Base-by-base conservation (phyloP, 495 filamentous ascomycete genomes). In the Darksidea phi region DNA sequence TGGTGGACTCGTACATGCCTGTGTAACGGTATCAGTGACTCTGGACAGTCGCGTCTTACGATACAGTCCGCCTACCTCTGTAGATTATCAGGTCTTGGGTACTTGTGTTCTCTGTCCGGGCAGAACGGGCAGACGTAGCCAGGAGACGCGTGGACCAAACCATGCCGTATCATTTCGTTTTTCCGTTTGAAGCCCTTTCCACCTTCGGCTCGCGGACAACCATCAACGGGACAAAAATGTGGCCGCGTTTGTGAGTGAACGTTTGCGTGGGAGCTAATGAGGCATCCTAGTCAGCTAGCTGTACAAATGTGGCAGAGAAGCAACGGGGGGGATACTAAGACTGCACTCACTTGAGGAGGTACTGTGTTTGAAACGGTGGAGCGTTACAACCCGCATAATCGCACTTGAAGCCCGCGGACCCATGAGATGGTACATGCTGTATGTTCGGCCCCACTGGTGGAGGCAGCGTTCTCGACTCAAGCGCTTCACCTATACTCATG, bases 161-260 rank as follows among this genome's bases (percentile, higher is more conserved):
- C 92, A 76, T 98, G 94, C 18, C 94, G 82, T 60, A 97, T 96
- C 95, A 98, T 97, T 76, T 98, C 95, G 67, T 98, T 98, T 74
- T 98, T 97, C 41, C 95, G 84, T 73, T 98, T 98, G 79, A 98
- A 98, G 0, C 95, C 94, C 73, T 90, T 95, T 15, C 94, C 94
- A 13, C 88, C 88, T 62, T 89, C 82, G 6, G 83, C 85, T 32
- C 94, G 84, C 20, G 88, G 76, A 73, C 94, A 98, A 1, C 82
- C 86, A 26, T 82, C 79, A 13, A 95, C 85, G 0, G 90, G 85
- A 72, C 95, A 98, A 69, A 92, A 97, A 73, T 97, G 93, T 15
- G 91, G 91, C 36, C 94, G 81, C 58, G 83, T 86, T 62, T 89
- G 89, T 4, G 91, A 95, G 73, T 98, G 94, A 6, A 98, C 95